These are phyloP conservation scores for Draba incana DNA, from an alignment of 345 rosid genomes.

Conservation along the genomic window DNA sequence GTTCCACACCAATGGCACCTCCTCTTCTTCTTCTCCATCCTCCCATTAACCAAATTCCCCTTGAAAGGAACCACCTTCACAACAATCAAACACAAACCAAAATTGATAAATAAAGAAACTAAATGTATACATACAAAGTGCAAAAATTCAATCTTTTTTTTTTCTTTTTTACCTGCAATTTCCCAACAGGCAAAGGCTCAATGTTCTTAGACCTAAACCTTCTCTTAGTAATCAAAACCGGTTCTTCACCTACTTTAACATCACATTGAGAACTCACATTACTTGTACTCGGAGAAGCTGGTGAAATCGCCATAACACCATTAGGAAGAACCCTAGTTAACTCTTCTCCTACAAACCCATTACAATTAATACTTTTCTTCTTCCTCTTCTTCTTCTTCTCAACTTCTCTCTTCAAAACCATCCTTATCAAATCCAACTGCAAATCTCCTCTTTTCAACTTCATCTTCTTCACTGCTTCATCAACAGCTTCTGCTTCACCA, in stretches of 20 bases:
- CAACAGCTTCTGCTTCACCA: constrained; percentile 53
- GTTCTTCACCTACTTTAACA: constrained; percentile 65
- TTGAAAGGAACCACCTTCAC: constrained; percentile 62
- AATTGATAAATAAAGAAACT: background rate
- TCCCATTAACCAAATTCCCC: constrained; percentile 55
- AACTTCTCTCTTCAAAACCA: constrained; percentile 80
- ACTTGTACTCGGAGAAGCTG: constrained; percentile 48
- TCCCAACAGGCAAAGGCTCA: constrained; percentile 71
- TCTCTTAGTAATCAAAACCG: constrained; percentile 49
- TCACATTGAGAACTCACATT: constrained; percentile 61
- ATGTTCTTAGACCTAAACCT: constrained; percentile 85
- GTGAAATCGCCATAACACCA: constrained; percentile 87
- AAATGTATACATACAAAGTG: constrained; percentile 2
- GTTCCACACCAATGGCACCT: constrained; percentile 90
- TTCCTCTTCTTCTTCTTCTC: constrained; percentile 55
- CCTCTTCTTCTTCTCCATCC: constrained; percentile 67
- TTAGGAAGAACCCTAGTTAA: constrained; percentile 79
- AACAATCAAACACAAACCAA: constrained; percentile 22
- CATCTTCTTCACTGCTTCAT: constrained; percentile 59
- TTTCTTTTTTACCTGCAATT: constrained; percentile 59
- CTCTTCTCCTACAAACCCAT: constrained; percentile 57
- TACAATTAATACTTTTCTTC: constrained; percentile 42
- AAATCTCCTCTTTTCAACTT: constrained; percentile 67
- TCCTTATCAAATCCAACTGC: constrained; percentile 72
- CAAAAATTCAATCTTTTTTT: background rate